phyloP scores from a whole-genome alignment of 2,329 filamentous ascomycete genomes.

The Ophiocordyceps camponoti-rufipedis region DNA sequence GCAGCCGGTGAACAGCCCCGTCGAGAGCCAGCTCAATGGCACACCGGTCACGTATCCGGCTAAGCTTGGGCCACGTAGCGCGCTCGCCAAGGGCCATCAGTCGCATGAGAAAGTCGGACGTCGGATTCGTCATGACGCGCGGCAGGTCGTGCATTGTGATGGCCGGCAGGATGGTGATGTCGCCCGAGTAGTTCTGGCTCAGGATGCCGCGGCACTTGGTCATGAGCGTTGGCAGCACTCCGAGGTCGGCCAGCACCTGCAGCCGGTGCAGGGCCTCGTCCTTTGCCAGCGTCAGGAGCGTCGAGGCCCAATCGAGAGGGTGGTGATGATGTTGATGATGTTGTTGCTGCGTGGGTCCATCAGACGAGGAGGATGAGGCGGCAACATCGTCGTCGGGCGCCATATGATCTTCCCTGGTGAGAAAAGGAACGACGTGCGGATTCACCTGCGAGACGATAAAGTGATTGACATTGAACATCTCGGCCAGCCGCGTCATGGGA shows the following conservation, averaged over 20 bases:
- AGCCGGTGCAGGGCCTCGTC: conserved; percentile 67
- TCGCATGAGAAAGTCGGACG: conserved; percentile 67
- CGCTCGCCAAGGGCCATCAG: conserved; percentile 62
- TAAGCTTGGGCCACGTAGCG: conserved; percentile 83
- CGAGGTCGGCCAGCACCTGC: conserved; percentile 62
- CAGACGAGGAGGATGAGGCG: conserved; percentile 16
- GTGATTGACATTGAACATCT: conserved; percentile 97
- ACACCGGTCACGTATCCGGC: conserved; percentile 69
- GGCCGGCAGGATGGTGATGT: conserved; percentile 83
- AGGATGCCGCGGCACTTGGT: conserved; percentile 67
- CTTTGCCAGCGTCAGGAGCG: conserved; percentile 54
- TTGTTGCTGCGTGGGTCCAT: conserved; percentile 7
- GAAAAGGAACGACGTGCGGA: conserved; percentile 77
- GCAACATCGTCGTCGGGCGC: neutral
- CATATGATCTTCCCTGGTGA: conserved; percentile 52
- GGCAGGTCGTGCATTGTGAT: conserved; percentile 59
- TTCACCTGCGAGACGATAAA: conserved; percentile 97
- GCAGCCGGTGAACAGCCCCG: conserved; percentile 49
- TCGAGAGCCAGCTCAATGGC: conserved; percentile 78
- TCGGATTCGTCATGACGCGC: conserved; percentile 67
- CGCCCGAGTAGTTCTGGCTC: conserved; percentile 80
- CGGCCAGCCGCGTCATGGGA: conserved; percentile 72
- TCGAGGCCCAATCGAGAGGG: conserved; percentile 41
- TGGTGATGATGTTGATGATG: conserved; percentile 9
- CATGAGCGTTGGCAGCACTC: conserved; percentile 60